A percentile compares a stretch with the other conserved stretches of the same genome.
These are phyloP conservation scores for Ilex asprella DNA, from an alignment of 257 asterid species.

Conservation along the genomic window DNA sequence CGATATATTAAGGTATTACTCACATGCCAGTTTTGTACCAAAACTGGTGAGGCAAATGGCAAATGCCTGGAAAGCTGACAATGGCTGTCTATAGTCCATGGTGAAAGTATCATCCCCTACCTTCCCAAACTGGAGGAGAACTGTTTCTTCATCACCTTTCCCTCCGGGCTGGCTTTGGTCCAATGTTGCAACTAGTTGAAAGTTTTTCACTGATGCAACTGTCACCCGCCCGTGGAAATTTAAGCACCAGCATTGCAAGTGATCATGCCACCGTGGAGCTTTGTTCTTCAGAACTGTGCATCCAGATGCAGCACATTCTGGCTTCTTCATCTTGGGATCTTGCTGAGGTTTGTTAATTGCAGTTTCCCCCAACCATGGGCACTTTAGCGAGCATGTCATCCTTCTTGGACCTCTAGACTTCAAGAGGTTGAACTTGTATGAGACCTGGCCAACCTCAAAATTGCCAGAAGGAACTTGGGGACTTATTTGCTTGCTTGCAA, in stretches of 20 bases:
- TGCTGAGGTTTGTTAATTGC: constrained; percentile 17
- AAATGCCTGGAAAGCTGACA: constrained; percentile 89
- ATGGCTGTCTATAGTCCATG: constrained; percentile 84
- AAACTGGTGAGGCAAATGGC: constrained; percentile 91
- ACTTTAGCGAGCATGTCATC: constrained; percentile 61
- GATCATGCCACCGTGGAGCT: constrained; percentile 93
- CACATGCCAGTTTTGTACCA: constrained; percentile 91
- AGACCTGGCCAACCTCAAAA: constrained; percentile 72
- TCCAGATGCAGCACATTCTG: constrained; percentile 17
- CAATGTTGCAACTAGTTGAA: constrained; percentile 66
- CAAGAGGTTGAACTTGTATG: constrained; percentile 79
- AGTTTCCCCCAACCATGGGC: constrained; percentile 31
- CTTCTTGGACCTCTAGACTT: constrained; percentile 97
- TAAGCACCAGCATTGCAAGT: constrained; percentile 95
- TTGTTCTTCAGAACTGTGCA: constrained; percentile 64
- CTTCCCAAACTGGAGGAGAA: constrained; percentile 85
- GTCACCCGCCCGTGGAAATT: constrained; percentile 96
- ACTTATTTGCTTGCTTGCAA: constrained; percentile 79
- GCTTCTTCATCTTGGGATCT: constrained; percentile 23
- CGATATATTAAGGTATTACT: constrained; percentile 15
- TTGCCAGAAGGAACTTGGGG: constrained; percentile 87
- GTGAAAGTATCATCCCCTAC: constrained; percentile 77
- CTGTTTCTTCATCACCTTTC: constrained; percentile 75
- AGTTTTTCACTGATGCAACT: constrained; percentile 87
- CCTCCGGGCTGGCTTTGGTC: constrained; percentile 82